A percentile compares a stretch with the other conserved stretches of the same genome.
Evolutionary conservation across 169 alveolate genomes (phyloP).

Genomic region (Eimeria zaria): DNA sequence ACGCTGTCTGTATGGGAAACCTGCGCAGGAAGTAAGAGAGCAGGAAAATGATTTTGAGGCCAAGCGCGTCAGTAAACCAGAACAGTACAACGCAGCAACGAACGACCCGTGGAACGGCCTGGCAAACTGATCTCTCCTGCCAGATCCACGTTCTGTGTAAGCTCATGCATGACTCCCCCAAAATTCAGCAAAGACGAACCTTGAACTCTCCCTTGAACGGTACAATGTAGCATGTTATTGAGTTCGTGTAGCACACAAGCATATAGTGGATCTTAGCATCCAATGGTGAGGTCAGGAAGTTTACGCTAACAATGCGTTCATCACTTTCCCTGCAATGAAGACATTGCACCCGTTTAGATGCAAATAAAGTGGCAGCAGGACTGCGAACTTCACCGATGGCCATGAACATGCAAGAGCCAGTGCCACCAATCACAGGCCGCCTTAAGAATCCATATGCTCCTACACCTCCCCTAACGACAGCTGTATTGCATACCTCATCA

Average conservation of each 20-base stretch:
- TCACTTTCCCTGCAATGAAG: slow-evolving; percentile 28
- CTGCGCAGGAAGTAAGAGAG: background rate
- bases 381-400: background rate
- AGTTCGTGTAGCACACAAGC: slow-evolving; percentile 52
- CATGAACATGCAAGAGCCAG: background rate
- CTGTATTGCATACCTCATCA: slow-evolving; percentile 36
- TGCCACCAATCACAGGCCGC: background rate
- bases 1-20: slow-evolving; percentile 62
- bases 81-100: background rate
- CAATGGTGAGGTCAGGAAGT: slow-evolving; percentile 46
- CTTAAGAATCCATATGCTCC: background rate
- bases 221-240: slow-evolving; percentile 35
- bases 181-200: background rate
- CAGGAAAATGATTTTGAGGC: background rate
- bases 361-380: background rate
- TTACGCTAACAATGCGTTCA: slow-evolving; percentile 43
- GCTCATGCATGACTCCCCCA: background rate
- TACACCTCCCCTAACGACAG: background rate
- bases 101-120: background rate
- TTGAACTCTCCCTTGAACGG: slow-evolving; percentile 66
- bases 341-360: background rate
- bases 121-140: background rate
- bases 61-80: background rate
- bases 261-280: slow-evolving; percentile 49
- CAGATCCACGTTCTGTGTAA: background rate